Evolutionary conservation across 352 stramenopile species (phyloP).

Genomic region (Pythium monospermum): DNA sequence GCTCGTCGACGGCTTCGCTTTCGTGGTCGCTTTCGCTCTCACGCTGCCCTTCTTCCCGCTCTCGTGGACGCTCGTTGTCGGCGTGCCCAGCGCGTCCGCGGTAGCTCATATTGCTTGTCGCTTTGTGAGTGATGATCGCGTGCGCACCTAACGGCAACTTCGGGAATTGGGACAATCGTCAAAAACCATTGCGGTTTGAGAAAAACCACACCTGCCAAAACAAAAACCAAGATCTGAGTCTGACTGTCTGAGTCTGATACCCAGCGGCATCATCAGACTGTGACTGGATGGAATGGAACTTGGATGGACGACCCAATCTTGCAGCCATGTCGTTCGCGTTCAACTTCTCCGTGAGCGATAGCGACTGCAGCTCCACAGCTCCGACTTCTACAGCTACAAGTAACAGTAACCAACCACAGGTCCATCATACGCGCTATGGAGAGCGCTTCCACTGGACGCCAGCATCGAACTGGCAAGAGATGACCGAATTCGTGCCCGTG

Average conservation of each 20-base stretch:
- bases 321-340: conserved; percentile 46
- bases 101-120: not conserved
- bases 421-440: conserved; percentile 33
- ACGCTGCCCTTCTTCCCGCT: not conserved
- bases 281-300: not conserved
- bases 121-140: conserved; percentile 6
- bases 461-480: not conserved
- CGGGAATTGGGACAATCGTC: conserved; percentile 9
- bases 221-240: conserved; percentile 11
- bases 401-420: not conserved
- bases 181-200: not conserved
- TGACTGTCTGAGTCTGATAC: not conserved
- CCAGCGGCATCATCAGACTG: not conserved
- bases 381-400: not conserved
- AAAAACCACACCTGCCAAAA: not conserved
- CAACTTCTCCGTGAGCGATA: conserved; percentile 51
- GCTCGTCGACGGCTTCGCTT: not conserved
- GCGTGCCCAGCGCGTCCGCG: not conserved
- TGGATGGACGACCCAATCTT: not conserved
- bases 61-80: not conserved
- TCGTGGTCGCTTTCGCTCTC: conserved; percentile 1
- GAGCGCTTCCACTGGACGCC: conserved; percentile 46
- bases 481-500: conserved; percentile 28
- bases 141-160: conserved; percentile 11
- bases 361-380: not conserved